Percentiles rank a stretch among this genome's conserved stretches.
Conservation (phyloP, 257 asterid genomes). For the Jacaranda mimosifolia region DNA sequence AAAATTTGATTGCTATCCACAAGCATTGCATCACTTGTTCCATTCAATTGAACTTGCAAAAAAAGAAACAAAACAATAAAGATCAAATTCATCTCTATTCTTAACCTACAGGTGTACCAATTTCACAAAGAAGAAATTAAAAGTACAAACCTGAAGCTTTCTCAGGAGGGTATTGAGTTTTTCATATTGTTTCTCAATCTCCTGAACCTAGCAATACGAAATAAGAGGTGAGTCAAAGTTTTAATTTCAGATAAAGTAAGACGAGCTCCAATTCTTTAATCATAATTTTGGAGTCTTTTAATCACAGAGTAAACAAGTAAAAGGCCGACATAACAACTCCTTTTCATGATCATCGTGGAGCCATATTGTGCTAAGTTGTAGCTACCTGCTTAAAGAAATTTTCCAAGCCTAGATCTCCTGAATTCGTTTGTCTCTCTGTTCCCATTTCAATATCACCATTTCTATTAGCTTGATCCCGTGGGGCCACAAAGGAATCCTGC, state of each 20-base stretch:
- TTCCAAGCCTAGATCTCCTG: slow-evolving; percentile 86
- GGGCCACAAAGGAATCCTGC: slow-evolving; percentile 73
- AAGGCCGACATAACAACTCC: slow-evolving; percentile 19
- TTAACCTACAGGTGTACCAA: slow-evolving; percentile 17
- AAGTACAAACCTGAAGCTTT: slow-evolving; percentile 85
- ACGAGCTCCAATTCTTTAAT: slow-evolving; percentile 16
- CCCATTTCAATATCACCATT: slow-evolving; percentile 94
- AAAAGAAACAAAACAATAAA: slow-evolving; percentile 11
- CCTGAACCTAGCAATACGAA: slow-evolving; percentile 73
- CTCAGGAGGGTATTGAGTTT: slow-evolving; percentile 75
- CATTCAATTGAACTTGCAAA: background rate
- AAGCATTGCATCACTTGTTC: background rate
- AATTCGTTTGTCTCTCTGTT: slow-evolving; percentile 55
- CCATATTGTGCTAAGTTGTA: slow-evolving; percentile 34
- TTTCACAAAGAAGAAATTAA: slow-evolving; percentile 16
- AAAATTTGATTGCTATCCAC: slow-evolving; percentile 4
- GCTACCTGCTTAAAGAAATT: slow-evolving; percentile 88
- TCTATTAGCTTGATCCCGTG: slow-evolving; percentile 66
- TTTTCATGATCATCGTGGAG: slow-evolving; percentile 31
- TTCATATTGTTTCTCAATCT: slow-evolving; percentile 87
- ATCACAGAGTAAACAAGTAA: slow-evolving; percentile 11
- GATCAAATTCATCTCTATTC: slow-evolving; percentile 4
- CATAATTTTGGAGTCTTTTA: slow-evolving; percentile 7
- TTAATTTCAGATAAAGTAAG: slow-evolving; percentile 13
- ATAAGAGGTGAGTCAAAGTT: slow-evolving; percentile 37